phyloP scores from a whole-genome alignment of 345 rosid species.

The Draba incana region DNA sequence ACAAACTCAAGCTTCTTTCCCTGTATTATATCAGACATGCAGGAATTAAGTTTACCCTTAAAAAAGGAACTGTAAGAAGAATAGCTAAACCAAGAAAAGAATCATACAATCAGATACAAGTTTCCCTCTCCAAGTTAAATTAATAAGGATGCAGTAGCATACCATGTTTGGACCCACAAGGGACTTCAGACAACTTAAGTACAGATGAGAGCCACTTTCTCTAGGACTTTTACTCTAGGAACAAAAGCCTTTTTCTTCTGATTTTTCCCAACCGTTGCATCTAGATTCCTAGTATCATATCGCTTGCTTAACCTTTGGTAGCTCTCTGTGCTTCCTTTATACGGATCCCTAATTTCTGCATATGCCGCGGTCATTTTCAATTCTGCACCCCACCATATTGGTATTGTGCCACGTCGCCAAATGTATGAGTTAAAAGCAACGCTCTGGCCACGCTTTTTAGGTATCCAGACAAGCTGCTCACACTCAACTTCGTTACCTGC shows the following conservation, averaged over 20 bases:
- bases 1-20: constrained; percentile 63
- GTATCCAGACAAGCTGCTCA: constrained; percentile 95
- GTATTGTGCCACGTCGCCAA: constrained; percentile 98
- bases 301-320: constrained; percentile 84
- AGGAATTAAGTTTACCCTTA: constrained; percentile 14
- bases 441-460: constrained; percentile 73
- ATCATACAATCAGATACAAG: not conserved
- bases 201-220: constrained; percentile 55
- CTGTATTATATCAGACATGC: constrained; percentile 47
- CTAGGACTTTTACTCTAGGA: constrained; percentile 55
- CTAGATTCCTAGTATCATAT: constrained; percentile 72
- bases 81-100: constrained; percentile 16
- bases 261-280: constrained; percentile 57
- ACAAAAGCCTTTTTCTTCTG: constrained; percentile 71
- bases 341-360: constrained; percentile 93
- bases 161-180: constrained; percentile 72
- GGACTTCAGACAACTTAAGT: constrained; percentile 62
- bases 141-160: constrained; percentile 35
- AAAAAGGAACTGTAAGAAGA: constrained; percentile 12
- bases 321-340: constrained; percentile 86
- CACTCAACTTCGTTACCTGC: constrained; percentile 99
- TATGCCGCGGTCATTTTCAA: constrained; percentile 89
- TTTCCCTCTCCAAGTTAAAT: constrained; percentile 16
- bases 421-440: constrained; percentile 81
- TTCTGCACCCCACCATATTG: constrained; percentile 99